Base-by-base conservation (phyloP, 78 protist species). In the Tieghemostelium lacteum region DNA sequence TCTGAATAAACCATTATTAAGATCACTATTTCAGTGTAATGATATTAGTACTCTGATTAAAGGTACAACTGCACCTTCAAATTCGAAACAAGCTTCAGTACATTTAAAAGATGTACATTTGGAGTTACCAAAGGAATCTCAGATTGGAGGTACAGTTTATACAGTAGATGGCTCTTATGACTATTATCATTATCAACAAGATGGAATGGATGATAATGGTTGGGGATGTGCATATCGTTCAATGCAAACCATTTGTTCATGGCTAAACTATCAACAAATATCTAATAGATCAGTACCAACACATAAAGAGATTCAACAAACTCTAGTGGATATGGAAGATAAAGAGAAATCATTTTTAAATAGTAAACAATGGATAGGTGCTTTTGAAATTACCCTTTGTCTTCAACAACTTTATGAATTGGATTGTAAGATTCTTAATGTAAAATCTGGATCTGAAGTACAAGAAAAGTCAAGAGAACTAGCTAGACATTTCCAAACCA, bases 201-300 rank as follows among this genome's bases (percentile, higher is more conserved):
- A 95, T 67, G 22, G 55, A 8, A 72, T 92, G 7, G 74, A 92
- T 65, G 97, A 95, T 64, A 54, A 83, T 34, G 98, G 98, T 20
- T 96, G 98, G 98, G 98, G 98, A 52, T 96, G 98, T 66, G 98
- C 98, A 7, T 96, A 96, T 57, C 61, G 98, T 39, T 92, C 96
- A 26, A 89, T 96, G 86, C 95, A 92, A 88, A 94, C 98, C 3
- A 66, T 96, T 29, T 50, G 87, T 45, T 88, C 95, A 22, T 95
- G 95, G 95, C 66, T 92, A 34, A 34, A 29, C 33, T 58, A 58
- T 45, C 86, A 88, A 42, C 36, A 71, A 7, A 49, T 63, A 20
- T 87, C 97, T 8, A 12, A 52, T 1, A 36, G 3, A 19, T 3
- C 33, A 3, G 80, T 93, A 28, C 97, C 97, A 45, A 40, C 93